phyloP scores from a whole-genome alignment of 345 rosid genomes.

The Brassica juncea region DNA sequence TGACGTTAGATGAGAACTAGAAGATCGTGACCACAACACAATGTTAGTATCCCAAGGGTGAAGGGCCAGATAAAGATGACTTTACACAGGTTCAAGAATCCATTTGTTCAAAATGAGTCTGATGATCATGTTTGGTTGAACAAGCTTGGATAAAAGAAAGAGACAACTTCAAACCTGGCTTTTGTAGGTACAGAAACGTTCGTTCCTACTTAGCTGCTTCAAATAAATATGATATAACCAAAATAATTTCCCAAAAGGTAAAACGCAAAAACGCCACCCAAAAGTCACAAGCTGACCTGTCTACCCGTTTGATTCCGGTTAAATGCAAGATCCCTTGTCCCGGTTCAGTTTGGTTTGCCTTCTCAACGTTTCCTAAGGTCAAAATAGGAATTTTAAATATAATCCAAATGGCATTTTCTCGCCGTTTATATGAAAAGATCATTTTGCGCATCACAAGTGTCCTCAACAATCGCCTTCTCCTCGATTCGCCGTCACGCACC shows the following conservation, averaged over 20 bases:
- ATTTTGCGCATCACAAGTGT: background rate
- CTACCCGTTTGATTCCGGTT: constrained; percentile 5
- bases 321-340: background rate
- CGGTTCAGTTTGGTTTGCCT: constrained; percentile 33
- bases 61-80: background rate
- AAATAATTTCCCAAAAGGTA: background rate
- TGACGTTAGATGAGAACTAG: background rate
- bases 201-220: constrained; percentile 6
- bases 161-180: background rate
- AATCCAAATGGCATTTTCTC: background rate
- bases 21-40: background rate
- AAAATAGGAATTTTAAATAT: background rate
- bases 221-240: constrained; percentile 1
- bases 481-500: constrained; percentile 35
- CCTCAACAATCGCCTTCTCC: background rate
- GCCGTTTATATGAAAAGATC: background rate
- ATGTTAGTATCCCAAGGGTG: background rate
- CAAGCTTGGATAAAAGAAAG: background rate
- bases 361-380: constrained; percentile 29
- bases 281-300: background rate
- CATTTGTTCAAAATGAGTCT: background rate
- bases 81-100: background rate
- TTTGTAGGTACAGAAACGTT: background rate
- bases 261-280: background rate
- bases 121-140: background rate